Evolutionary conservation across 2,329 filamentous ascomycete genomes (phyloP).

Genomic region (Fusarium solani-melongenae): DNA sequence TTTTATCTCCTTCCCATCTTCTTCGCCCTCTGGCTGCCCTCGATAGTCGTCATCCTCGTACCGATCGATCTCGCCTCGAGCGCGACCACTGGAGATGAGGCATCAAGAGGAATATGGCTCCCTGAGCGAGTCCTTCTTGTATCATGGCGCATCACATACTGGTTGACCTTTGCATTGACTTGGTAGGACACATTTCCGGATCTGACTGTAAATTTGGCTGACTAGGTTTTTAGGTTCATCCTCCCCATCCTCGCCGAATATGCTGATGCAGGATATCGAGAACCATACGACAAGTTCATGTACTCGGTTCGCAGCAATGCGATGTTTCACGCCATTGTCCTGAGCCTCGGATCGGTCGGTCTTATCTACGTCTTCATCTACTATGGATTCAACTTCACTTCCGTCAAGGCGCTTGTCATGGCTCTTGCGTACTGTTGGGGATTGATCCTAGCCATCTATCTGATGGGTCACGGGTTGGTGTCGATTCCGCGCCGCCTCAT

Average conservation of each 20-base stretch:
- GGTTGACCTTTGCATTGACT: slow-evolving; percentile 94
- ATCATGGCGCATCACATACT: slow-evolving; percentile 95
- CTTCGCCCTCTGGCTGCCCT: slow-evolving; percentile 92
- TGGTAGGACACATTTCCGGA: slow-evolving; percentile 68
- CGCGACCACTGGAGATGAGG: slow-evolving; percentile 76
- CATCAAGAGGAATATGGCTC: slow-evolving; percentile 86
- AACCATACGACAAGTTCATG: slow-evolving; percentile 80
- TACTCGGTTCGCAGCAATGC: slow-evolving; percentile 91
- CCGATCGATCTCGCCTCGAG: slow-evolving; percentile 95
- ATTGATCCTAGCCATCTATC: slow-evolving; percentile 88
- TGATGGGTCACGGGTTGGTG: slow-evolving; percentile 97
- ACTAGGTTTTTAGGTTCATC: slow-evolving; percentile 73
- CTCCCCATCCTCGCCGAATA: slow-evolving; percentile 95
- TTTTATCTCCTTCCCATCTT: slow-evolving; percentile 94
- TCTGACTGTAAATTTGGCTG: slow-evolving; percentile 12
- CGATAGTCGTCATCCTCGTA: slow-evolving; percentile 89
- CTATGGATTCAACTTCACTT: slow-evolving; percentile 77
- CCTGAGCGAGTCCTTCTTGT: slow-evolving; percentile 82
- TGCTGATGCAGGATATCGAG: slow-evolving; percentile 91
- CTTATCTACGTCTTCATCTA: slow-evolving; percentile 86
- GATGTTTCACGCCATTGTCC: slow-evolving; percentile 85
- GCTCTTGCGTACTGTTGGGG: slow-evolving; percentile 96
- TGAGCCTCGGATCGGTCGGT: slow-evolving; percentile 76
- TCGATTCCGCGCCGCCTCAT: slow-evolving; percentile 87
- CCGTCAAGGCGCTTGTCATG: slow-evolving; percentile 88